phyloP scores from a whole-genome alignment of 164 flowering plant genomes.

The Litsea cubeba region DNA sequence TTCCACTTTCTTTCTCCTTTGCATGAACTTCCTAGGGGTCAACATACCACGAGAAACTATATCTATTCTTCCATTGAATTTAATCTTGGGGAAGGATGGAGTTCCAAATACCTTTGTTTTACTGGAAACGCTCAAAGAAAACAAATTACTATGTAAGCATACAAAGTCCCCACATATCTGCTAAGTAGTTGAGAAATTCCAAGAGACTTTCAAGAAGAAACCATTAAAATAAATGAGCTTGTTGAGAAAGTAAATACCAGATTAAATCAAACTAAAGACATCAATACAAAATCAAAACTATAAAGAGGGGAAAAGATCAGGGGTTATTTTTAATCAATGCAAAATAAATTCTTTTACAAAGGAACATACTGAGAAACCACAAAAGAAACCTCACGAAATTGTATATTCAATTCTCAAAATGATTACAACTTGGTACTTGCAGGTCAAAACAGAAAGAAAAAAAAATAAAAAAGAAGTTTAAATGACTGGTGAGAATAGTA shows the following conservation, averaged over 20 bases:
- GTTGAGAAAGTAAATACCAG: neutral
- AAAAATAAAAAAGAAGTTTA: too few relatives aligned
- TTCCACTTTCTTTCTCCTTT: slow-evolving; percentile 66
- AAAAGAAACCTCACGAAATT: too few relatives aligned
- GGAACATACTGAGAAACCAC: too few relatives aligned
- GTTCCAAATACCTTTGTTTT: slow-evolving; percentile 21
- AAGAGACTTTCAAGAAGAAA: neutral
- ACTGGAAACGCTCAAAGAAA: slow-evolving; percentile 24
- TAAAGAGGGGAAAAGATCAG: neutral
- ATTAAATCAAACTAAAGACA: neutral
- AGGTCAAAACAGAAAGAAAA: too few relatives aligned
- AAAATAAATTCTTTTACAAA: neutral
- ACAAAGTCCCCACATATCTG: neutral
- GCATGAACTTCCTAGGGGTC: slow-evolving; percentile 87
- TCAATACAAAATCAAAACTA: neutral
- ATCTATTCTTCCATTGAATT: slow-evolving; percentile 27
- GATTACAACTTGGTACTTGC: too few relatives aligned
- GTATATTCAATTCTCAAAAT: too few relatives aligned
- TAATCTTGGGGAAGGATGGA: slow-evolving; percentile 19
- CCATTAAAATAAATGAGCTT: neutral
- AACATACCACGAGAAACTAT: slow-evolving; percentile 76
- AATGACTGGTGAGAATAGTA: too few relatives aligned
- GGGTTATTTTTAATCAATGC: neutral
- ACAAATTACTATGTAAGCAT: neutral
- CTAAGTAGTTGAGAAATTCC: neutral